Conservation (phyloP, 2,329 filamentous ascomycete species). For the Leptosphaerulina australis region DNA sequence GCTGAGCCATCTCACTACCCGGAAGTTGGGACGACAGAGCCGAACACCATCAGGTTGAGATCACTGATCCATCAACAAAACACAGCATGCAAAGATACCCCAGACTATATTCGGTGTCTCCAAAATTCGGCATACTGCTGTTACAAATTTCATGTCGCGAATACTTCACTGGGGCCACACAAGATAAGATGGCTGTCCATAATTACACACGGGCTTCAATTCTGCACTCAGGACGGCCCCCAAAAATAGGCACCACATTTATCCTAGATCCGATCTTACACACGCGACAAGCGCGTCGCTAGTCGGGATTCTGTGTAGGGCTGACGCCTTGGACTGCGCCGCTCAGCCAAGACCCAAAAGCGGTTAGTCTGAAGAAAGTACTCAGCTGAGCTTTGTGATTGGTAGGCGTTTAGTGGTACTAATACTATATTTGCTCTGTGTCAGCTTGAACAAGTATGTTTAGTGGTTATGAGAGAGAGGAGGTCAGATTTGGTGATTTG, state of each 20-base stretch:
- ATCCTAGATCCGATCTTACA: constrained; percentile 19
- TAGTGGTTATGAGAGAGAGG: neutral
- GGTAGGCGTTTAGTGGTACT: constrained; percentile 1
- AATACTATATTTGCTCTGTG: constrained; percentile 17
- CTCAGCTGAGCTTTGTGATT: constrained; percentile 5
- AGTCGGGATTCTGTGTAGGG: constrained; percentile 26
- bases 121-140: neutral
- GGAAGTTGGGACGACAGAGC: neutral
- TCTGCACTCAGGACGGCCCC: constrained; percentile 18
- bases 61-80: constrained; percentile 3
- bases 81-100: constrained; percentile 1
- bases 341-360: constrained; percentile 26
- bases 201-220: neutral
- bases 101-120: constrained; percentile 9
- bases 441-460: constrained; percentile 11
- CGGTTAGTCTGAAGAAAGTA: constrained; percentile 3
- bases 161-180: constrained; percentile 14
- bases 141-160: constrained; percentile 1
- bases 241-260: constrained; percentile 36
- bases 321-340: constrained; percentile 31
- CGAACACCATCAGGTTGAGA: constrained; percentile 2
- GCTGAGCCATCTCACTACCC: neutral
- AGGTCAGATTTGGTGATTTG: neutral
- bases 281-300: constrained; percentile 36
- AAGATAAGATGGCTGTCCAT: neutral